Evolutionary conservation across 2,329 filamentous ascomycete species (phyloP).

Genomic region (Xylaria digitata): DNA sequence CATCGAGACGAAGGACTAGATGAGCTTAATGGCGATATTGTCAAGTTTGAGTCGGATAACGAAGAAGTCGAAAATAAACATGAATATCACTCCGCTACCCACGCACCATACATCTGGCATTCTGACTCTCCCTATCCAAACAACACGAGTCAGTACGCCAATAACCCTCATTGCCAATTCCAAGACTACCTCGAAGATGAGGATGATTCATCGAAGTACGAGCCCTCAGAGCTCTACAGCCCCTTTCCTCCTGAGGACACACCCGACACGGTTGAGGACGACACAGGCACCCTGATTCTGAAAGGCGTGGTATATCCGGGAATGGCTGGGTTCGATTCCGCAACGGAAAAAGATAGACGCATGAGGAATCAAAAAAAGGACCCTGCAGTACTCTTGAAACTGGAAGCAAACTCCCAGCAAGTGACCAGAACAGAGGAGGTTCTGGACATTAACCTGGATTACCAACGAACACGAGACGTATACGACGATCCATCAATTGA

Average conservation of each 20-base stretch:
- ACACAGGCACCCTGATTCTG: conserved; percentile 53
- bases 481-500: conserved; percentile 69
- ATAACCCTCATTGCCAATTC: conserved; percentile 21
- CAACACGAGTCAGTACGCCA: conserved; percentile 16
- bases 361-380: conserved; percentile 84
- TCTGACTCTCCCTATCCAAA: conserved; percentile 22
- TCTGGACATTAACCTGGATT: conserved; percentile 64
- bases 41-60: conserved; percentile 43
- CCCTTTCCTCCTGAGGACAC: conserved; percentile 45
- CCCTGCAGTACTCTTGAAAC: conserved; percentile 73
- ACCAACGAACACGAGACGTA: conserved; percentile 66
- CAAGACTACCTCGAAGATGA: conserved; percentile 39
- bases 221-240: conserved; percentile 49
- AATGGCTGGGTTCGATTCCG: conserved; percentile 85
- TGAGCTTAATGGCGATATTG: conserved; percentile 22
- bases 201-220: conserved; percentile 44
- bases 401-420: conserved; percentile 71
- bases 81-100: conserved; percentile 14
- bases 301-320: conserved; percentile 82
- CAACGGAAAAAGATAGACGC: conserved; percentile 76
- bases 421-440: conserved; percentile 74
- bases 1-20: conserved; percentile 9
- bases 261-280: conserved; percentile 46
- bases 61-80: conserved; percentile 31
- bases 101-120: conserved; percentile 28